phyloP scores from a whole-genome alignment of 2,329 filamentous ascomycete species.

The Aspergillus sp. region DNA sequence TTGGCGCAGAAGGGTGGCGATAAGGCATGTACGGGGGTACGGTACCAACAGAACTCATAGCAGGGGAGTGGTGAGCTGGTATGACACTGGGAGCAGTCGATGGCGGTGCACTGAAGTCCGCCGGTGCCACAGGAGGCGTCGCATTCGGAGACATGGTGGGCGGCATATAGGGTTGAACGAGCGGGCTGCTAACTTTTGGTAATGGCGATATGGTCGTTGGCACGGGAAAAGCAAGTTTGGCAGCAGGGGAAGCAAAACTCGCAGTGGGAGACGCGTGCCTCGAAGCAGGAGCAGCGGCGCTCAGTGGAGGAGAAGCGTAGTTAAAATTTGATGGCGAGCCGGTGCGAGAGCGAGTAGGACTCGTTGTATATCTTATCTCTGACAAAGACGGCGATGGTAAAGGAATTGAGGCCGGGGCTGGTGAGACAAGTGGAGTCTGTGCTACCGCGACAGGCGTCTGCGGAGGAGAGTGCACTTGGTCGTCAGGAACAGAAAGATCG shows the following conservation, averaged over 20 bases:
- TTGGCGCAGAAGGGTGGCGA: slow-evolving; percentile 18
- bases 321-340: slow-evolving; percentile 5
- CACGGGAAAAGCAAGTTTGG: slow-evolving; percentile 3
- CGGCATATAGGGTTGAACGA: slow-evolving; percentile 28
- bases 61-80: slow-evolving; percentile 26
- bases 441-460: slow-evolving; percentile 14
- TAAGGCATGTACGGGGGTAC: slow-evolving; percentile 24
- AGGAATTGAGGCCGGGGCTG: slow-evolving; percentile 15
- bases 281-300: slow-evolving; percentile 6
- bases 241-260: slow-evolving; percentile 1
- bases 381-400: slow-evolving; percentile 23
- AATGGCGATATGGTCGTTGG: background rate
- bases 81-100: slow-evolving; percentile 19
- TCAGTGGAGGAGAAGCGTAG: slow-evolving; percentile 7
- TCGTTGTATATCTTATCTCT: slow-evolving; percentile 20
- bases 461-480: slow-evolving; percentile 8
- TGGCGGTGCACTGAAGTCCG: slow-evolving; percentile 14
- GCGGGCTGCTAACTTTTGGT: slow-evolving; percentile 25
- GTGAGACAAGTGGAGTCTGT: slow-evolving; percentile 15
- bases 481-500: slow-evolving; percentile 3
- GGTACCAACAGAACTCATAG: slow-evolving; percentile 25
- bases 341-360: slow-evolving; percentile 12
- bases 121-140: slow-evolving; percentile 16
- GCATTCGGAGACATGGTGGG: slow-evolving; percentile 26
- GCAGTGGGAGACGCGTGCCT: background rate